Percentiles rank a stretch among this genome's conserved stretches.
Conservation (phyloP, 176 grass and related monocot species). For the Aegilops tauschii region DNA sequence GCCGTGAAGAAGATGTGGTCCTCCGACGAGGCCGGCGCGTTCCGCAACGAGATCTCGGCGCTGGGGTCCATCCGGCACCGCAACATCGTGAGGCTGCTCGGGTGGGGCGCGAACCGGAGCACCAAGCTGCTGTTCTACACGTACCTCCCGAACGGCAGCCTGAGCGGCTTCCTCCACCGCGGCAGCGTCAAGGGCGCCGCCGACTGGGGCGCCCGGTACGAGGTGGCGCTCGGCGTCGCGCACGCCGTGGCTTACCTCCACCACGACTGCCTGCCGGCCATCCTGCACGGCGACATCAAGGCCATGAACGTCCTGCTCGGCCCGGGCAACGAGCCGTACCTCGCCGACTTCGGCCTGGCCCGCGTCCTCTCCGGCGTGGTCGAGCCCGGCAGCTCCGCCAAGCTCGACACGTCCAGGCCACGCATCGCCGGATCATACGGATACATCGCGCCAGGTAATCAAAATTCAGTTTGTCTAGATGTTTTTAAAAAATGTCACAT, state of each 20-base stretch:
- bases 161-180: constrained; percentile 85
- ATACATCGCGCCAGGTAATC: constrained; percentile 50
- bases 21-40: constrained; percentile 64
- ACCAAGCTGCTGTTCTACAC: constrained; percentile 88
- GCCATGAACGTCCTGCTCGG: constrained; percentile 92
- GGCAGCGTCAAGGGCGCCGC: constrained; percentile 63
- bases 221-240: constrained; percentile 71
- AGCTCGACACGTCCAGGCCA: constrained; percentile 54
- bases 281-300: constrained; percentile 91
- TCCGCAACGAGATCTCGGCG: constrained; percentile 80
- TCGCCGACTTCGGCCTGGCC: constrained; percentile 92
- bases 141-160: constrained; percentile 84
- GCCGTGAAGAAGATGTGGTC: constrained; percentile 99
- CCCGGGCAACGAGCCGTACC: constrained; percentile 68
- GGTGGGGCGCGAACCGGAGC: constrained; percentile 71
- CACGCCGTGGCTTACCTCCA: constrained; percentile 88
- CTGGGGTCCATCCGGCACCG: constrained; percentile 82
- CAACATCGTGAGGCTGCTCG: constrained; percentile 87
- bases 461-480: too few relatives aligned
- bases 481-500: too few relatives aligned
- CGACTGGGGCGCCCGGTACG: constrained; percentile 69
- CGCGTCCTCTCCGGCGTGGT: constrained; percentile 48
- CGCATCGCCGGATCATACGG: constrained; percentile 65
- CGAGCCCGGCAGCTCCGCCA: constrained; percentile 24
- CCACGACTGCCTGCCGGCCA: constrained; percentile 93